Evolutionary conservation across 495 filamentous ascomycete species (phyloP).

Genomic region (Aspergillus egyptiacus): DNA sequence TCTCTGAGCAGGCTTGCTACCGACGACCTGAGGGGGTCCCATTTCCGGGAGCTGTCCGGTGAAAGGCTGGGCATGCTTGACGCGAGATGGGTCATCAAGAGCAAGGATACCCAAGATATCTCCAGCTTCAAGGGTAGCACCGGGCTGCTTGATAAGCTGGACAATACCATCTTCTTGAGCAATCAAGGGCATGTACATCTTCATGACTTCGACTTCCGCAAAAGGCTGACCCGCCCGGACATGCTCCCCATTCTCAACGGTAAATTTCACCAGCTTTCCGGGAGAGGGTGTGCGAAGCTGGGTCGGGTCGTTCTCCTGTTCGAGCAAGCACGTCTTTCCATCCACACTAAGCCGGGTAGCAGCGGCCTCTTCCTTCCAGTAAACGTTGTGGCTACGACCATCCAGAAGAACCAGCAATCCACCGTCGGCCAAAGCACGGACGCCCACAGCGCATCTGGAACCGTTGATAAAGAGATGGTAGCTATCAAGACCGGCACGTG

Average conservation of each 20-base stretch:
- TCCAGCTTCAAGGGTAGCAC: constrained; percentile 93
- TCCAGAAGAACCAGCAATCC: constrained; percentile 86
- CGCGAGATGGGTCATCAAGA: constrained; percentile 89
- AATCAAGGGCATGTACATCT: constrained; percentile 99
- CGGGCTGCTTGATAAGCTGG: constrained; percentile 98
- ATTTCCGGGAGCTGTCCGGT: constrained; percentile 83
- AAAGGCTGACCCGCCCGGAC: constrained; percentile 89
- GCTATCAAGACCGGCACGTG: constrained; percentile 84
- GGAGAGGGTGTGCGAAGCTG: constrained; percentile 92
- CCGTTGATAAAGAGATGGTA: constrained; percentile 99
- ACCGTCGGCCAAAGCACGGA: constrained; percentile 88
- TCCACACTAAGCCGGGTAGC: constrained; percentile 95
- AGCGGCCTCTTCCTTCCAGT: constrained; percentile 98
- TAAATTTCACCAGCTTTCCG: constrained; percentile 98
- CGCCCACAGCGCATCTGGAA: constrained; percentile 89
- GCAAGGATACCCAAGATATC: constrained; percentile 98
- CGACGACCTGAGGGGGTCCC: constrained; percentile 77
- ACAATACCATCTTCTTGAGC: constrained; percentile 97
- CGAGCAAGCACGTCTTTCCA: constrained; percentile 93
- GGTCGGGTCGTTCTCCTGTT: constrained; percentile 98
- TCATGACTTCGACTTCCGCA: constrained; percentile 99
- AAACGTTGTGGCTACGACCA: constrained; percentile 93
- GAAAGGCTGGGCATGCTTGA: constrained; percentile 98
- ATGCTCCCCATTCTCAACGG: constrained; percentile 93
- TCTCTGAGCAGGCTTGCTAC: constrained; percentile 85